Conservation (phyloP, 73 alveolate genomes). For the Uronychia binucleata region DNA sequence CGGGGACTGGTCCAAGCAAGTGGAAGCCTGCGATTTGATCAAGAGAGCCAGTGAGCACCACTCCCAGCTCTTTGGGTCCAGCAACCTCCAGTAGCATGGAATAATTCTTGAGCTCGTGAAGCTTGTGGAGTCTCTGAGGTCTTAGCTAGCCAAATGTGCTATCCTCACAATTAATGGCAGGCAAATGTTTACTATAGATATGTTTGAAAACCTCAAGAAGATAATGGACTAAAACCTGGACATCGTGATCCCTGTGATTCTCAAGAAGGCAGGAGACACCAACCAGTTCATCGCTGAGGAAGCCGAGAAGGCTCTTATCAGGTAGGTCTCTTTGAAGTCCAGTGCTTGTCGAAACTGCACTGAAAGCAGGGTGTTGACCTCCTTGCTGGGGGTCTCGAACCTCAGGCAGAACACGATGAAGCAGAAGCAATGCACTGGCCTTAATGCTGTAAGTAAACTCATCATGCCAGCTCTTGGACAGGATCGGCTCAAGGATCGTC, state of each 20-base stretch:
- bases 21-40: conserved; percentile 57
- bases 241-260: conserved; percentile 48
- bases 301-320: conserved; percentile 53
- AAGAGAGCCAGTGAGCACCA: conserved; percentile 24
- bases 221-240: conserved; percentile 44
- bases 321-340: neutral
- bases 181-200: conserved; percentile 15
- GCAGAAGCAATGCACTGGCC: neutral
- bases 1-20: conserved; percentile 56
- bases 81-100: conserved; percentile 3
- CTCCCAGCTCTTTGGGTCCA: neutral
- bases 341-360: conserved; percentile 29
- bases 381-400: neutral
- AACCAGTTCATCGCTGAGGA: conserved; percentile 61
- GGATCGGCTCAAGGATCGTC: neutral
- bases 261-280: conserved; percentile 69
- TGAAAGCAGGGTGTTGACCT: conserved; percentile 1
- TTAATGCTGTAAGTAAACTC: neutral
- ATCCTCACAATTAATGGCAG: neutral
- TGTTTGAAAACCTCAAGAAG: conserved; percentile 48
- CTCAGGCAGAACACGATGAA: neutral
- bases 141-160: conserved; percentile 57
- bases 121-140: conserved; percentile 54
- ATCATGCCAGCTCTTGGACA: neutral
- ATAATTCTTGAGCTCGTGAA: conserved; percentile 47